These are phyloP conservation scores for Adansonia digitata DNA, from an alignment of 345 rosid genomes.

Conservation along the genomic window DNA sequence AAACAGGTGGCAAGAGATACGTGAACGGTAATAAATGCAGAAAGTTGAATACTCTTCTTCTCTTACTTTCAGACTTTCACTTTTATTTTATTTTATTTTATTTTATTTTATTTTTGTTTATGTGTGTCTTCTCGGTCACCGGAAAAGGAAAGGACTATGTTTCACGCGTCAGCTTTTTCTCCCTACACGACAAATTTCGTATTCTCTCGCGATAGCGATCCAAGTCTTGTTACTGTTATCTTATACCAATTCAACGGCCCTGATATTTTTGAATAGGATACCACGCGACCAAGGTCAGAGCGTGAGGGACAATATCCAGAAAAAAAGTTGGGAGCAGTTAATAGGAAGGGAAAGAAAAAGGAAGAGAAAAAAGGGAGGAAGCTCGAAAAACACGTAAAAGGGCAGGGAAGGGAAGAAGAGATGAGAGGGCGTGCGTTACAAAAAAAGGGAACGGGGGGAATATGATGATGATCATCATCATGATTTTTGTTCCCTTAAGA, in stretches of 20 bases:
- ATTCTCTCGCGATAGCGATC: conserved; percentile 13
- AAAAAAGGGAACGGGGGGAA: conserved; percentile 29
- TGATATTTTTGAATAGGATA: not conserved
- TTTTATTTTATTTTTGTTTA: conserved; percentile 4
- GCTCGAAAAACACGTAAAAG: conserved; percentile 68
- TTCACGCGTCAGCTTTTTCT: conserved; percentile 38
- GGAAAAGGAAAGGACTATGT: conserved; percentile 30
- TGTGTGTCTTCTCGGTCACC: conserved; percentile 22
- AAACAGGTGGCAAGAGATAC: conserved; percentile 24
- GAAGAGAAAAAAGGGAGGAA: not conserved
- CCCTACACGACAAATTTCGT: conserved; percentile 28
- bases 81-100: conserved; percentile 4
- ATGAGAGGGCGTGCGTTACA: conserved; percentile 58
- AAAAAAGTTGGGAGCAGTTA: not conserved
- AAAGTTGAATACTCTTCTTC: conserved; percentile 47
- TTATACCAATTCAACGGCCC: not conserved
- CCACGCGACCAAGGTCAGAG: not conserved
- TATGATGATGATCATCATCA: conserved; percentile 24
- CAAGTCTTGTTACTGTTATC: not conserved
- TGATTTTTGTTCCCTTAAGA: not conserved
- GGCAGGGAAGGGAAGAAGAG: conserved; percentile 24
- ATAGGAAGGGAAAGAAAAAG: too few relatives aligned
- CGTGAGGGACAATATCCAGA: not conserved
- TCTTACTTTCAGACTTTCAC: conserved; percentile 8
- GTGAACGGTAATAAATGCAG: conserved; percentile 50